A percentile compares a stretch with the other conserved stretches of the same genome.
phyloP scores from a whole-genome alignment of 345 rosid genomes.

The Laguncularia racemosa region DNA sequence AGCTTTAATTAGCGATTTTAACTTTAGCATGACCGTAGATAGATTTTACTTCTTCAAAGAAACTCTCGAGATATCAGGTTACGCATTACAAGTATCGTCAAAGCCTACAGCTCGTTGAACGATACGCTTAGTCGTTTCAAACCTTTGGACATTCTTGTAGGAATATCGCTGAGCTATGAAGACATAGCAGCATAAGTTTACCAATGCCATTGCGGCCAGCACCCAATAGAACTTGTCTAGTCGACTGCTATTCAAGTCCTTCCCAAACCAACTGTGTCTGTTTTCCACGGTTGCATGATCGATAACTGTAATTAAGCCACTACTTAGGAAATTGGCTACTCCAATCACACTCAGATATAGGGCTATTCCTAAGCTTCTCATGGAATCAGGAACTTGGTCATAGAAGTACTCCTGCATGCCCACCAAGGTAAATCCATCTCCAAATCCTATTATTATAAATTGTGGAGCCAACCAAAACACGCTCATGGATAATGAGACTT shows the following conservation, averaged over 20 bases:
- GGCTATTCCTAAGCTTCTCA: slow-evolving; percentile 94
- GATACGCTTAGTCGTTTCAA: slow-evolving; percentile 3
- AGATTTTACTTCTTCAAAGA: too few species aligned
- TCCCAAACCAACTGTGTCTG: slow-evolving; percentile 67
- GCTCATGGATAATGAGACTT: slow-evolving; percentile 55
- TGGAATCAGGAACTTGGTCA: slow-evolving; percentile 93
- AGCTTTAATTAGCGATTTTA: too few species aligned
- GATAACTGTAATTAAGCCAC: slow-evolving; percentile 48
- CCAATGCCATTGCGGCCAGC: slow-evolving; percentile 42
- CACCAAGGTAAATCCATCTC: slow-evolving; percentile 74
- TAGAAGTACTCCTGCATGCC: slow-evolving; percentile 93
- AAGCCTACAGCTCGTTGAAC: too few species aligned
- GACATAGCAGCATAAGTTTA: slow-evolving; percentile 45
- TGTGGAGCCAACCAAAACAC: slow-evolving; percentile 90
- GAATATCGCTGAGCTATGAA: slow-evolving; percentile 52
- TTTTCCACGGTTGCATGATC: slow-evolving; percentile 35
- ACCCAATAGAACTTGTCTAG: slow-evolving; percentile 73
- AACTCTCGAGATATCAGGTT: too few species aligned
- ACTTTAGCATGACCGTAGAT: too few species aligned
- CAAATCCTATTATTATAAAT: slow-evolving; percentile 57
- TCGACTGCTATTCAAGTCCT: slow-evolving; percentile 70
- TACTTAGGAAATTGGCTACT: slow-evolving; percentile 66
- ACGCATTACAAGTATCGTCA: too few species aligned
- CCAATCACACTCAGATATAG: slow-evolving; percentile 80
- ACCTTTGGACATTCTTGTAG: slow-evolving; percentile 68